These are phyloP conservation scores for Ramalina peruviana DNA, from an alignment of 495 filamentous ascomycete species.

Conservation along the genomic window DNA sequence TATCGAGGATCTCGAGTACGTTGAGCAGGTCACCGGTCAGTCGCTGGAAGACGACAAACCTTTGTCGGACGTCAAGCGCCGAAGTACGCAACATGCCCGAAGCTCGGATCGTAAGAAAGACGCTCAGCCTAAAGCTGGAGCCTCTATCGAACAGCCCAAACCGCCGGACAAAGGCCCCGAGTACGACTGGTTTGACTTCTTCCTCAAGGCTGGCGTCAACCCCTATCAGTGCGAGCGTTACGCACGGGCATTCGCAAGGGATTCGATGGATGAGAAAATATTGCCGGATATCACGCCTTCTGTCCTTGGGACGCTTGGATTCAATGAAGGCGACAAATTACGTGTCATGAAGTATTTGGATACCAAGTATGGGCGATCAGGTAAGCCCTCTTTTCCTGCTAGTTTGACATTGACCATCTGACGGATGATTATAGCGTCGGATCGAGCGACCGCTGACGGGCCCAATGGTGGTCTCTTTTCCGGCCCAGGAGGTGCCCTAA, in stretches of 20 bases:
- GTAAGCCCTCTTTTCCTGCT: constrained; percentile 41
- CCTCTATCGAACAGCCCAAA: constrained; percentile 32
- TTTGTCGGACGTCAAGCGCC: constrained; percentile 57
- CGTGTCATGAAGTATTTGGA: constrained; percentile 87
- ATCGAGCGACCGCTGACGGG: constrained; percentile 20
- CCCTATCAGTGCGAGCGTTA: constrained; percentile 90
- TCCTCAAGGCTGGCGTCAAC: constrained; percentile 79
- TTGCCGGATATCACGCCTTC: constrained; percentile 73
- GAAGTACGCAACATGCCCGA: constrained; percentile 16
- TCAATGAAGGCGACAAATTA: constrained; percentile 93
- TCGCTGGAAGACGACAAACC: constrained; percentile 96
- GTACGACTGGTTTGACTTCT: constrained; percentile 99
- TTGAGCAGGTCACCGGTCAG: constrained; percentile 70
- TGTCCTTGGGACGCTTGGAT: constrained; percentile 67
- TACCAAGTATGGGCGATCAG: constrained; percentile 55
- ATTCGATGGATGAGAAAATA: constrained; percentile 90
- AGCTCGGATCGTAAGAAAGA: constrained; percentile 18
- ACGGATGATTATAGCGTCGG: constrained; percentile 35
- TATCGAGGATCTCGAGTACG: constrained; percentile 83
- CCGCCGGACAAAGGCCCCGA: constrained; percentile 40
- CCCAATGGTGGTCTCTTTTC: constrained; percentile 69
- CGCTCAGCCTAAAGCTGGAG: constrained; percentile 32
- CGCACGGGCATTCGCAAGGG: constrained; percentile 68
- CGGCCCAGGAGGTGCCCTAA: constrained; percentile 72
- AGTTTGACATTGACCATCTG: constrained; percentile 48